Evolutionary conservation across 805 yeast genomes (phyloP).

Genomic region (Wickerhamiella slavikovae): DNA sequence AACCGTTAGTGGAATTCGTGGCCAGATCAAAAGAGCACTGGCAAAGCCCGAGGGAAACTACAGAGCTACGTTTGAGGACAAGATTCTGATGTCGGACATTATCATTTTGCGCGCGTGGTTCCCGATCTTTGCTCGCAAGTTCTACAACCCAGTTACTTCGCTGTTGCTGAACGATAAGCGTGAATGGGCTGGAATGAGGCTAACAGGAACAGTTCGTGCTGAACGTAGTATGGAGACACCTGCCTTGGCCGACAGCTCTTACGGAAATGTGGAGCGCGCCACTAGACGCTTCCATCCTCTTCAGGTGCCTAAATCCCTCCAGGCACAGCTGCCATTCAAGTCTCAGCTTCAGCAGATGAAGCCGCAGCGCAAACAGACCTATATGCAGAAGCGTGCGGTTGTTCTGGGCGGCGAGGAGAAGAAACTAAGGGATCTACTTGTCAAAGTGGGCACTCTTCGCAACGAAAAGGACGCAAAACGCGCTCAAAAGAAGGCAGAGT

Average conservation of each 20-base stretch:
- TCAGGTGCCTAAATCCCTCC: slow-evolving; percentile 64
- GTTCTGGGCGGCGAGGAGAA: slow-evolving; percentile 82
- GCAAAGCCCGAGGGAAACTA: slow-evolving; percentile 87
- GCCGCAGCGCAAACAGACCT: slow-evolving; percentile 60
- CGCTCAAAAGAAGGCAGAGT: slow-evolving; percentile 47
- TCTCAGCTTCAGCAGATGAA: slow-evolving; percentile 80
- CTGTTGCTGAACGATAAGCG: slow-evolving; percentile 52
- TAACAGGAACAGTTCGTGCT: slow-evolving; percentile 85
- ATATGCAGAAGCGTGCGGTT: slow-evolving; percentile 80
- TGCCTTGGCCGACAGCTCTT: slow-evolving; percentile 28
- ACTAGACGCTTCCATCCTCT: slow-evolving; percentile 76
- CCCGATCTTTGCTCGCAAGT: slow-evolving; percentile 75
- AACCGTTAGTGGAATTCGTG: slow-evolving; percentile 93
- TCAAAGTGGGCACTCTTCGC: slow-evolving; percentile 65
- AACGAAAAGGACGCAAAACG: slow-evolving; percentile 71
- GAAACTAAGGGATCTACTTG: slow-evolving; percentile 77
- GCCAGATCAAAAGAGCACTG: slow-evolving; percentile 89
- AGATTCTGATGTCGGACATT: slow-evolving; percentile 64
- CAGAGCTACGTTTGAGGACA: slow-evolving; percentile 95
- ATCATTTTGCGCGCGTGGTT: slow-evolving; percentile 90
- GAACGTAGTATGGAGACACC: slow-evolving; percentile 49
- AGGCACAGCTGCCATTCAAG: slow-evolving; percentile 66
- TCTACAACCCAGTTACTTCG: slow-evolving; percentile 92
- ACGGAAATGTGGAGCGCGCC: slow-evolving; percentile 57
- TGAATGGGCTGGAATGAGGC: slow-evolving; percentile 91